Conservation (phyloP, 345 rosid species). For the Salix exigua region DNA sequence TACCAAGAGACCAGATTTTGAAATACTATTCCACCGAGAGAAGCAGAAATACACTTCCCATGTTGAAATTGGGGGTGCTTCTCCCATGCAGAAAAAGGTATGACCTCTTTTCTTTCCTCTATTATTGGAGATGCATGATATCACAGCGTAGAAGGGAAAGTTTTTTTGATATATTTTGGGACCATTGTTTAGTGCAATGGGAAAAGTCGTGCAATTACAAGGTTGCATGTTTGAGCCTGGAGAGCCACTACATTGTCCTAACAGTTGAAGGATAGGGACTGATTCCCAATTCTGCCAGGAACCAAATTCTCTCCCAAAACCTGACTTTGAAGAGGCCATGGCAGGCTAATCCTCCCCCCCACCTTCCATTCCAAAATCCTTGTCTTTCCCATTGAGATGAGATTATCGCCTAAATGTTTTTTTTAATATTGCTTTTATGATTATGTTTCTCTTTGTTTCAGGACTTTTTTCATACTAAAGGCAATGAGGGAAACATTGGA, state of each 20-base stretch:
- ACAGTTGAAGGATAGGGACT: background rate
- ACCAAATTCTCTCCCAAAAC: background rate
- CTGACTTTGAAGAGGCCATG: background rate
- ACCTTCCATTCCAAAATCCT: background rate
- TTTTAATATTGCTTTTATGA: background rate
- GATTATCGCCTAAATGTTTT: background rate
- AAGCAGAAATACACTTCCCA: constrained; percentile 30
- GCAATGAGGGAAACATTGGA: constrained; percentile 41
- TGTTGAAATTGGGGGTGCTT: constrained; percentile 29
- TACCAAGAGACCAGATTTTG: constrained; percentile 20
- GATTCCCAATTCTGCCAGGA: background rate
- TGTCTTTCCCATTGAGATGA: background rate
- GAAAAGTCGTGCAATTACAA: background rate
- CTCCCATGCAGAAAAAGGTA: constrained; percentile 50
- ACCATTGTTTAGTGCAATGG: background rate
- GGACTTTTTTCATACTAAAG: constrained; percentile 48
- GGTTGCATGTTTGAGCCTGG: background rate
- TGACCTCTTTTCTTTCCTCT: constrained; percentile 17
- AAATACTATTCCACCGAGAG: constrained; percentile 32
- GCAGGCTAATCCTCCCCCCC: background rate
- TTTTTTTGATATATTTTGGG: background rate
- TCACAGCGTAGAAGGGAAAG: background rate
- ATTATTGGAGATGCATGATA: background rate
- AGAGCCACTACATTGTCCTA: background rate
- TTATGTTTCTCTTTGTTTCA: constrained; percentile 28